phyloP scores from a whole-genome alignment of 345 rosid species.

The Lagerstroemia speciosa region DNA sequence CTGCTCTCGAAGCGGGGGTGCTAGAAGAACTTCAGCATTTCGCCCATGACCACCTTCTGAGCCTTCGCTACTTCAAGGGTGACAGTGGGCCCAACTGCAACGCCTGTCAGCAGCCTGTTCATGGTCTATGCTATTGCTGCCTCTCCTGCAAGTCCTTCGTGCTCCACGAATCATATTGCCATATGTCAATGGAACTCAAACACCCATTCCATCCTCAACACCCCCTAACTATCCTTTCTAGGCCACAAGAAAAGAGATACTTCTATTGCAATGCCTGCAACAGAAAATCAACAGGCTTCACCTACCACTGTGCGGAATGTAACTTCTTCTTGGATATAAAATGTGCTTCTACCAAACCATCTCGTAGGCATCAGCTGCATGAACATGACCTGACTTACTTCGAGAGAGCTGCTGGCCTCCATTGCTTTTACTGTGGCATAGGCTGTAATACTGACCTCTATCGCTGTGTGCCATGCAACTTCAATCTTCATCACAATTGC shows the following conservation, averaged over 20 bases:
- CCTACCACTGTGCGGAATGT: neutral
- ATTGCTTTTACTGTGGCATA: neutral
- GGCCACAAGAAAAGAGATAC: neutral
- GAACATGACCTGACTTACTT: neutral
- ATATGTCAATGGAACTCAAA: neutral
- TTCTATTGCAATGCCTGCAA: neutral
- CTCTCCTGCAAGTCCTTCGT: slow-evolving; percentile 1
- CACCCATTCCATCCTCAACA: neutral
- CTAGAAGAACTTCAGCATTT: neutral
- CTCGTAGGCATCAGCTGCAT: neutral
- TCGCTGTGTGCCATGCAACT: neutral
- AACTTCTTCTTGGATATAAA: neutral
- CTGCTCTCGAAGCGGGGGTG: neutral
- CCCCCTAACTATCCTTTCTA: neutral
- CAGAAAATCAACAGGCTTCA: neutral
- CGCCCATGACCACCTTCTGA: neutral
- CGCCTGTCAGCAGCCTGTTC: neutral
- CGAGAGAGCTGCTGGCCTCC: neutral
- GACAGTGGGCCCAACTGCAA: neutral
- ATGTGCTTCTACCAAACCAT: neutral
- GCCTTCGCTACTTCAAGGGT: neutral
- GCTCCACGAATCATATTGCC: neutral
- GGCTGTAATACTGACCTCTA: neutral
- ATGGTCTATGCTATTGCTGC: neutral
- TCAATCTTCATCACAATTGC: neutral